phyloP scores from a whole-genome alignment of 352 stramenopile species.

The Peronospora farinosa region DNA sequence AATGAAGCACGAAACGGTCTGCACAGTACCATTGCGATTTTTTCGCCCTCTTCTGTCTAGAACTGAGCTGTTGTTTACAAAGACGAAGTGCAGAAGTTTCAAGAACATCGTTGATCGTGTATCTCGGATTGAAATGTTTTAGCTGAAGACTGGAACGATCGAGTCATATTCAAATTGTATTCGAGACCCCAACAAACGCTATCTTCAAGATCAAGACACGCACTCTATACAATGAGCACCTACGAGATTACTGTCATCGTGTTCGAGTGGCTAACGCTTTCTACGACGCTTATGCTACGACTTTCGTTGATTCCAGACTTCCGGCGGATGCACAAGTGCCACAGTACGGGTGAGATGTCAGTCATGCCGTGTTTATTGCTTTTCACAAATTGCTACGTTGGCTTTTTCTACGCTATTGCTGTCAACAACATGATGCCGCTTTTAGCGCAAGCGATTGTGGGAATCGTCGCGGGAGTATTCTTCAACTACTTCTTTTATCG shows the following conservation, averaged over 20 bases:
- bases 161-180: conserved; percentile 2
- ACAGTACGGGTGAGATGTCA: conserved; percentile 31
- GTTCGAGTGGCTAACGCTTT: conserved; percentile 24
- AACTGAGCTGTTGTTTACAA: conserved; percentile 3
- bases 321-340: conserved; percentile 27
- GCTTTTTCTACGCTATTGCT: conserved; percentile 28
- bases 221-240: conserved; percentile 1
- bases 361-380: conserved; percentile 29
- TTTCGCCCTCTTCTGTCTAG: conserved; percentile 4
- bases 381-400: conserved; percentile 27
- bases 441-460: conserved; percentile 21
- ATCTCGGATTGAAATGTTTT: not conserved
- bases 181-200: conserved; percentile 1
- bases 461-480: conserved; percentile 20
- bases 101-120: conserved; percentile 13
- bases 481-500: conserved; percentile 32
- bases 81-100: conserved; percentile 7
- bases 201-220: not conserved
- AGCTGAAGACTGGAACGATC: not conserved
- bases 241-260: conserved; percentile 13
- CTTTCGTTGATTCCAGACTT: conserved; percentile 32
- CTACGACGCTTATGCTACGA: conserved; percentile 30
- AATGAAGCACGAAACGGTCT: conserved; percentile 6
- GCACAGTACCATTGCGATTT: not conserved
- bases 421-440: conserved; percentile 30